phyloP scores from a whole-genome alignment of 2,329 filamentous ascomycete genomes.

The Calonectria pteridis region DNA sequence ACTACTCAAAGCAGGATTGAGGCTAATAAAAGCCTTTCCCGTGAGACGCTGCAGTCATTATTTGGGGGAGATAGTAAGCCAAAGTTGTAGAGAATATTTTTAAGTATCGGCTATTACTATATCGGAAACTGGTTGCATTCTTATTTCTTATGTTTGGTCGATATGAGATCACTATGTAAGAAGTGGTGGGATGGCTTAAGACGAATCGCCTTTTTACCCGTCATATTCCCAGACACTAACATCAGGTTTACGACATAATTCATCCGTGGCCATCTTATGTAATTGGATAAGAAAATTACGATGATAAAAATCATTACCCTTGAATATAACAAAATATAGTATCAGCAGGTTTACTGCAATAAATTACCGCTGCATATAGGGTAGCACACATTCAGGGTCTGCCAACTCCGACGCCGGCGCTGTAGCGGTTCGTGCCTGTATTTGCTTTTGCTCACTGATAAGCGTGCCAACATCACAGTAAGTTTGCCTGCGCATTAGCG shows the following conservation, averaged over 20 bases:
- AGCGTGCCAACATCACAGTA: background rate
- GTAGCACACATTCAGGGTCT: background rate
- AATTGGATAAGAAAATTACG: background rate
- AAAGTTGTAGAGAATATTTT: constrained; percentile 11
- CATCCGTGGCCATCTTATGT: background rate
- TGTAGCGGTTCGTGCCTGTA: background rate
- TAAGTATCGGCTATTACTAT: background rate
- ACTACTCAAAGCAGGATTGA: constrained; percentile 46
- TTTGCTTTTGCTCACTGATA: constrained; percentile 1
- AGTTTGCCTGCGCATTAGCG: constrained; percentile 4
- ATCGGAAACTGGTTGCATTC: background rate
- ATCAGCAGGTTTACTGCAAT: background rate
- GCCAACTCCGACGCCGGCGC: background rate
- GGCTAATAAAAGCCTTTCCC: constrained; percentile 5
- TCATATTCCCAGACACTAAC: background rate
- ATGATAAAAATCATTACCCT: background rate
- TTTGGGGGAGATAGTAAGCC: constrained; percentile 1
- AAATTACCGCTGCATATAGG: background rate
- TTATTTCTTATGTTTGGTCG: background rate
- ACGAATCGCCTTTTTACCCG: background rate
- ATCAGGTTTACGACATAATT: background rate
- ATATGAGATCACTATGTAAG: background rate
- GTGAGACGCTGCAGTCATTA: constrained; percentile 9
- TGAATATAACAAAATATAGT: background rate
- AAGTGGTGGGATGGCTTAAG: no score